phyloP scores from a whole-genome alignment of 2,329 filamentous ascomycete species.

The Hirsutella minnesotensis region DNA sequence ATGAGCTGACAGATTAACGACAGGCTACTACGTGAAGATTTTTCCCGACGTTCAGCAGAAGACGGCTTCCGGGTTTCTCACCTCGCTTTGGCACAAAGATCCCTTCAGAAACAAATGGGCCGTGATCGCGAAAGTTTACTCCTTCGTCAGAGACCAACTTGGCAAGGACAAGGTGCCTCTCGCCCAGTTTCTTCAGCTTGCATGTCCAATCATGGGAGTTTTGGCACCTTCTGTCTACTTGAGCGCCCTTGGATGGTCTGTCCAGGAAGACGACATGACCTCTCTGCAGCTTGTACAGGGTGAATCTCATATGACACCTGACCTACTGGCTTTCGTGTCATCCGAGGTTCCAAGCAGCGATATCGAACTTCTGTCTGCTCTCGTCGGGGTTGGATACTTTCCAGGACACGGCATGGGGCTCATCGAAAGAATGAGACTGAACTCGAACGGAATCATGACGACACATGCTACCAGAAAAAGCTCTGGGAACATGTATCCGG shows the following conservation, averaged over 20 bases:
- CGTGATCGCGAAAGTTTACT: constrained; percentile 43
- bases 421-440: constrained; percentile 11
- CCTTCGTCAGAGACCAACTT: constrained; percentile 36
- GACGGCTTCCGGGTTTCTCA: constrained; percentile 36
- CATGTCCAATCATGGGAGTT: constrained; percentile 33
- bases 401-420: constrained; percentile 10
- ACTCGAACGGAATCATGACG: constrained; percentile 15
- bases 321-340: not conserved
- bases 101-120: constrained; percentile 38
- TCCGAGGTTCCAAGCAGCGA: constrained; percentile 14
- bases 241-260: constrained; percentile 30
- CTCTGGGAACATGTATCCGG: constrained; percentile 5
- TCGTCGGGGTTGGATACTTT: constrained; percentile 15
- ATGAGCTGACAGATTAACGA: constrained; percentile 1
- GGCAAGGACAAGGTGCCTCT: constrained; percentile 33
- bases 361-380: constrained; percentile 13
- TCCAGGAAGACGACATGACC: constrained; percentile 18
- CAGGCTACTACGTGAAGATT: constrained; percentile 34
- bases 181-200: constrained; percentile 31
- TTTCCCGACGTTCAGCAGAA: constrained; percentile 38
- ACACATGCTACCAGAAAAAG: constrained; percentile 3
- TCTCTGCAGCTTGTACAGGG: constrained; percentile 8
- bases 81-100: constrained; percentile 36
- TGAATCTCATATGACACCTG: constrained; percentile 1
- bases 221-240: constrained; percentile 33